These are phyloP conservation scores for Serendipita sp. DNA, from an alignment of 768 basidiomycete genomes.

Conservation along the genomic window DNA sequence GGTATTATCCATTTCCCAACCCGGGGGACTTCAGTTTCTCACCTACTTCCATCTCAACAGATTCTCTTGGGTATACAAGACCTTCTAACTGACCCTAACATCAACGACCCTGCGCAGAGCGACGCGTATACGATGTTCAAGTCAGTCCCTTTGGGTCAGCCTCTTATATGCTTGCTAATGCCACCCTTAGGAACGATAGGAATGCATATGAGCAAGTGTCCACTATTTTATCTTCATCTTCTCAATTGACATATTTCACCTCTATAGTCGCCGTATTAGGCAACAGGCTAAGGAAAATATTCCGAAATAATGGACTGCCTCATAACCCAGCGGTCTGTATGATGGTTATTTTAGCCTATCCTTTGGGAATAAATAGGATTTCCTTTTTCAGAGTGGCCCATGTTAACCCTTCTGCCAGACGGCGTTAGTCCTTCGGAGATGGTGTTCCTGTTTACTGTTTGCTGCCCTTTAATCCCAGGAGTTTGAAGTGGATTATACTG, in stretches of 20 bases:
- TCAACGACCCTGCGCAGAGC: slow-evolving; percentile 93
- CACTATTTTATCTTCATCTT: not conserved
- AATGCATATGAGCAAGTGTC: slow-evolving; percentile 73
- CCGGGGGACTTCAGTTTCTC: not conserved
- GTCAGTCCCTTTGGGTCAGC: slow-evolving; percentile 31
- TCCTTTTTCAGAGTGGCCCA: not conserved
- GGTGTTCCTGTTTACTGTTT: not conserved
- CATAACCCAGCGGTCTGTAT: not conserved
- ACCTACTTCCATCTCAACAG: slow-evolving; percentile 25
- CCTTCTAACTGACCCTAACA: slow-evolving; percentile 86
- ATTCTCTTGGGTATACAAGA: slow-evolving; percentile 94
- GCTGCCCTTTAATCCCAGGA: not conserved
- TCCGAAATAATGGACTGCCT: slow-evolving; percentile 46
- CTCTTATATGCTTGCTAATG: slow-evolving; percentile 7
- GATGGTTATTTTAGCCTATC: not conserved
- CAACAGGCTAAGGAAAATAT: slow-evolving; percentile 80
- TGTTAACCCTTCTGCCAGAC: not conserved
- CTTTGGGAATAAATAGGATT: not conserved
- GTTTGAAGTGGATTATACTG: too few relatives aligned
- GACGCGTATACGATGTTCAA: slow-evolving; percentile 99
- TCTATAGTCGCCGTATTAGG: slow-evolving; percentile 52
- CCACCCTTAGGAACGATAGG: slow-evolving; percentile 65
- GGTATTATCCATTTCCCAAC: slow-evolving; percentile 27
- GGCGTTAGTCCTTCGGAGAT: not conserved
- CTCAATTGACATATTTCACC: not conserved